Evolutionary conservation across 495 filamentous ascomycete species (phyloP).

Genomic region (Podospora sp.): DNA sequence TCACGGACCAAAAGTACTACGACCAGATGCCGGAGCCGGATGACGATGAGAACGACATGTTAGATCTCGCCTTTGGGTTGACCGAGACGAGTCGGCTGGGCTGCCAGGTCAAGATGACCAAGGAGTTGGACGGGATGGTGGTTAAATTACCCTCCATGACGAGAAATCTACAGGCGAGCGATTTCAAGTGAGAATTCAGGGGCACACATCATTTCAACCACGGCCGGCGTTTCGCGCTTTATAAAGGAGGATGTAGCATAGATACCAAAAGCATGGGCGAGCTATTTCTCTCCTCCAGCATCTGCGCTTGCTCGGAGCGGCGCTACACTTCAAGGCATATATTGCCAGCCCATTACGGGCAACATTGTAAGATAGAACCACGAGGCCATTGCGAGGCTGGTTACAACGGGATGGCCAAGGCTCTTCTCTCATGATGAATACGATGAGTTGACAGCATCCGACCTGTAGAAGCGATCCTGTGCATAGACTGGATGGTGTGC

Average conservation of each 20-base stretch:
- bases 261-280: constrained; percentile 30
- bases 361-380: background rate
- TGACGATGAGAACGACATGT: constrained; percentile 99
- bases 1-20: constrained; percentile 78
- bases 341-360: background rate
- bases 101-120: constrained; percentile 90
- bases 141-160: constrained; percentile 92
- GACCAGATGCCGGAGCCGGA: constrained; percentile 90
- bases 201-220: background rate
- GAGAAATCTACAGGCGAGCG: constrained; percentile 91
- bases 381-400: background rate
- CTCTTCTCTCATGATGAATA: background rate
- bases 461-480: background rate
- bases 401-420: background rate
- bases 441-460: background rate
- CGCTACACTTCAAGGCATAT: background rate
- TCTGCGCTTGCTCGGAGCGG: background rate
- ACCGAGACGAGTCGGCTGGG: constrained; percentile 96
- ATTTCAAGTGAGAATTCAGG: constrained; percentile 60
- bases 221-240: constrained; percentile 24
- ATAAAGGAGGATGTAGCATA: constrained; percentile 22
- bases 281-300: constrained; percentile 5
- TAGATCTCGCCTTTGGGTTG: constrained; percentile 92
- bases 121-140: constrained; percentile 81
- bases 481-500: background rate